phyloP scores from a whole-genome alignment of 2,329 filamentous ascomycete species.

The Diaporthe sp. region DNA sequence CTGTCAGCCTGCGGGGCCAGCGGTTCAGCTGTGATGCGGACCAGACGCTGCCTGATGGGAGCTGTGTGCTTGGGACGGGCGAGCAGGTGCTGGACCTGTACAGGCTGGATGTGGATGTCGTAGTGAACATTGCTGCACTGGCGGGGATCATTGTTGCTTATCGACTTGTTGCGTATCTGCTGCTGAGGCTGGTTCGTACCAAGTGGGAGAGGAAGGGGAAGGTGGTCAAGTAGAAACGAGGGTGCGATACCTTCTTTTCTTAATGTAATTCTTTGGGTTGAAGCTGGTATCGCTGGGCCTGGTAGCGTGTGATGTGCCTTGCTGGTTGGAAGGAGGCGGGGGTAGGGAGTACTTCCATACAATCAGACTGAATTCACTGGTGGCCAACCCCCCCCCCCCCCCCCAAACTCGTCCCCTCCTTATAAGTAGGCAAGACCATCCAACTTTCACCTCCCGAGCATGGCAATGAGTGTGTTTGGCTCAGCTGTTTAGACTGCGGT shows the following conservation, averaged over 20 bases:
- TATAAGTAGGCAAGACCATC: neutral
- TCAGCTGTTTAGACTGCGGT: neutral
- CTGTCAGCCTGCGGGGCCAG: conserved; percentile 73
- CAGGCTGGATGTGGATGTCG: conserved; percentile 72
- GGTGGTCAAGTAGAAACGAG: neutral
- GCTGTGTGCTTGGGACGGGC: conserved; percentile 76
- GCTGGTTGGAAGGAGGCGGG: neutral
- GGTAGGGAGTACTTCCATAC: neutral
- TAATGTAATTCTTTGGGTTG: neutral
- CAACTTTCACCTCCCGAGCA: neutral
- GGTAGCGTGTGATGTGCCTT: neutral
- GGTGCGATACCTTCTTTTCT: neutral
- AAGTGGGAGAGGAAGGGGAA: conserved; percentile 59
- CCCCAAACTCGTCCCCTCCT: neutral
- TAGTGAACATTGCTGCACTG: conserved; percentile 73
- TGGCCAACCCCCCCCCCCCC: neutral
- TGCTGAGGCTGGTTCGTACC: conserved; percentile 69
- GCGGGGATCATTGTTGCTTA: conserved; percentile 76
- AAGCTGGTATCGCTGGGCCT: neutral
- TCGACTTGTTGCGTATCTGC: conserved; percentile 71
- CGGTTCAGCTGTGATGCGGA: conserved; percentile 73
- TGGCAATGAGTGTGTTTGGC: neutral
- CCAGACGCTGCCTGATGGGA: conserved; percentile 71
- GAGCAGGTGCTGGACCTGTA: conserved; percentile 78
- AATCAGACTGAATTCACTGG: conserved; percentile 14